Evolutionary conservation across 129 eudicot species (phyloP), one percentile per base, ranked within the genome.

Genomic region (Chrysanthemum lavandulifolium): DNA sequence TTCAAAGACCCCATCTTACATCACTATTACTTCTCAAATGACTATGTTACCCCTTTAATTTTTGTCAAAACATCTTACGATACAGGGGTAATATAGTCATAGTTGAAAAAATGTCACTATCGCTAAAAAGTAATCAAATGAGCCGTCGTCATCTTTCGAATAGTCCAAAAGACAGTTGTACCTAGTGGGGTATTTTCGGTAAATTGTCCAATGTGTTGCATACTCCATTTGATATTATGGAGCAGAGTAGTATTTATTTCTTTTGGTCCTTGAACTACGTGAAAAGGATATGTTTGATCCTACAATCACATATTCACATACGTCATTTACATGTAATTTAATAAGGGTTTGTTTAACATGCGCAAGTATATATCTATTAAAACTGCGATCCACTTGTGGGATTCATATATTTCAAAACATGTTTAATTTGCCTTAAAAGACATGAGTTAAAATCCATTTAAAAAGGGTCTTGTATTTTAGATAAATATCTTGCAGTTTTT

Each of bases 111-210:
- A 76, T 50, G 85, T 87, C 88, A 5, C 73, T 83, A 19, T 87
- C 91, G 69, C 71, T 23, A 73, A 82, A 85, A 88, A 91, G 88
- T 76, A 67, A 88, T 78, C 82, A 45, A 67, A 51, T 79, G 59
- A 78, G 74, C 89, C 73, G 72, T 55, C 82, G 76, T 79, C 83
- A 68, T 75, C 79, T 75, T 79, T 63, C 75, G 69, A 72, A 55
- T 69, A 73, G 76, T 65, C 82, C 75, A 57, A 25, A 71, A 76
- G 79, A 76, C 82, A 78, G 86, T 83, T 71, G 83, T 80, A 69
- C 23, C 18, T 6, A 21, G 43, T 21, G 68, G 67, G 80, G 76
- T 43, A 80, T 53, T 68, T 74, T 68, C 31, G 73, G 74, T 54
- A 79, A 33, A 67, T 59, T 27, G 18, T 40, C 10, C 65, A 67